phyloP scores from a whole-genome alignment of 2,329 filamentous ascomycete genomes.

The Arthrobotrys musiformis region DNA sequence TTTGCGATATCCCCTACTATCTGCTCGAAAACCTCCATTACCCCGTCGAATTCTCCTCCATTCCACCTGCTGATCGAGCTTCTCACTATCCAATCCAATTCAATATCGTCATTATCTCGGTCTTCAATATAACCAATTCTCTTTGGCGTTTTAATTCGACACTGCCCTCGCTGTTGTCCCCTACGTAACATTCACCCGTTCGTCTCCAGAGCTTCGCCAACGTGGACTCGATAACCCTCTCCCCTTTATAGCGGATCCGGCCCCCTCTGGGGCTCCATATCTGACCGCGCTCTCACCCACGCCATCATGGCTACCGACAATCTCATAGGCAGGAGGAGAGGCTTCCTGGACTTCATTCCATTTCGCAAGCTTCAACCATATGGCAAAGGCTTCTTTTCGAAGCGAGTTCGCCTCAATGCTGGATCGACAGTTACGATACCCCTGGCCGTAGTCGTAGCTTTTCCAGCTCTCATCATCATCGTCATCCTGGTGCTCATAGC shows the following conservation, averaged over 20 bases:
- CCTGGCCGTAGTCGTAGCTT: slow-evolving; percentile 88
- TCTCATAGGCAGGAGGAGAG: slow-evolving; percentile 57
- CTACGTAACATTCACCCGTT: no score
- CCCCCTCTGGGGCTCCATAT: slow-evolving; percentile 44
- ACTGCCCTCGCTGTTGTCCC: neutral
- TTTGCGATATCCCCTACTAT: slow-evolving; percentile 20
- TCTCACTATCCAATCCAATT: neutral
- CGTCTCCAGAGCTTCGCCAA: slow-evolving; percentile 44
- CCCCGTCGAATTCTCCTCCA: neutral
- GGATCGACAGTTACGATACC: slow-evolving; percentile 94
- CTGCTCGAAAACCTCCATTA: slow-evolving; percentile 9
- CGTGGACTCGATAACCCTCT: slow-evolving; percentile 45
- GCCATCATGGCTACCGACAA: slow-evolving; percentile 52
- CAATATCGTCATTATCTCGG: neutral
- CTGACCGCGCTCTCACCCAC: slow-evolving; percentile 27
- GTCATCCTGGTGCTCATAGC: slow-evolving; percentile 90
- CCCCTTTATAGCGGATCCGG: slow-evolving; percentile 52
- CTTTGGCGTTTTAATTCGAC: neutral
- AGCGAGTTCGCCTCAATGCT: slow-evolving; percentile 86
- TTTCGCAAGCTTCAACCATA: slow-evolving; percentile 48
- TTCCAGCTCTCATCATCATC: slow-evolving; percentile 89
- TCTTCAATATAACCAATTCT: neutral
- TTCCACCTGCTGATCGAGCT: neutral
- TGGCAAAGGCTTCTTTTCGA: slow-evolving; percentile 74
- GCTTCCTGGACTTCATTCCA: slow-evolving; percentile 67